phyloP scores from a whole-genome alignment of 1,284 basidiomycete species.

The Ceratobasidium sp. region DNA sequence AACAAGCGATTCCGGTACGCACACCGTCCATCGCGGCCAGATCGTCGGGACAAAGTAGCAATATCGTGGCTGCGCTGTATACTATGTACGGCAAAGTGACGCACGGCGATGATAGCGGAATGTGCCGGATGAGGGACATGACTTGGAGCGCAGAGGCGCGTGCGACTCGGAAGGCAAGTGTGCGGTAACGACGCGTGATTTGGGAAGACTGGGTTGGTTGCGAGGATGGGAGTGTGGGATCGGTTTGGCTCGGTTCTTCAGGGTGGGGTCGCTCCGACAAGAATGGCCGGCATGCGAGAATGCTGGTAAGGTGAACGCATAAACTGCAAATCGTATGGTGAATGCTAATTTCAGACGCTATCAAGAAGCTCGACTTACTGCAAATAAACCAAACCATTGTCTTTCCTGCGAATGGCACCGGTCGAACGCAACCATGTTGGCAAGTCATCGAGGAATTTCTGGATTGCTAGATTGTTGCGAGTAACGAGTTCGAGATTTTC shows the following conservation, averaged over 20 bases:
- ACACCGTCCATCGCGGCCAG: conserved; percentile 29
- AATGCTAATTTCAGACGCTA: not conserved
- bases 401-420: conserved; percentile 24
- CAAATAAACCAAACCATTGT: conserved; percentile 32
- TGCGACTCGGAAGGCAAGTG: conserved; percentile 34
- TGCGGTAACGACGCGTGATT: conserved; percentile 31
- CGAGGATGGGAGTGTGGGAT: not conserved
- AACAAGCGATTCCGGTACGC: conserved; percentile 3
- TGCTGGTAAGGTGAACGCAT: conserved; percentile 25
- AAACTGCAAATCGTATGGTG: not conserved
- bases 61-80: conserved; percentile 27
- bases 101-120: conserved; percentile 32
- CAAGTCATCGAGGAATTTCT: conserved; percentile 32
- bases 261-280: conserved; percentile 8
- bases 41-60: conserved; percentile 24
- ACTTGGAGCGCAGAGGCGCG: conserved; percentile 33
- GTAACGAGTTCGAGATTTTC: conserved; percentile 23
- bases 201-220: conserved; percentile 25
- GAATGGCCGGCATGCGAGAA: conserved; percentile 22
- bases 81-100: conserved; percentile 31
- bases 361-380: conserved; percentile 6
- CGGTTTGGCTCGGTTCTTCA: conserved; percentile 4
- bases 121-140: conserved; percentile 29
- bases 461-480: conserved; percentile 30
- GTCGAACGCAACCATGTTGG: conserved; percentile 31